Conservation (phyloP, 352 stramenopile genomes). For the Phytophthora tubulina region DNA sequence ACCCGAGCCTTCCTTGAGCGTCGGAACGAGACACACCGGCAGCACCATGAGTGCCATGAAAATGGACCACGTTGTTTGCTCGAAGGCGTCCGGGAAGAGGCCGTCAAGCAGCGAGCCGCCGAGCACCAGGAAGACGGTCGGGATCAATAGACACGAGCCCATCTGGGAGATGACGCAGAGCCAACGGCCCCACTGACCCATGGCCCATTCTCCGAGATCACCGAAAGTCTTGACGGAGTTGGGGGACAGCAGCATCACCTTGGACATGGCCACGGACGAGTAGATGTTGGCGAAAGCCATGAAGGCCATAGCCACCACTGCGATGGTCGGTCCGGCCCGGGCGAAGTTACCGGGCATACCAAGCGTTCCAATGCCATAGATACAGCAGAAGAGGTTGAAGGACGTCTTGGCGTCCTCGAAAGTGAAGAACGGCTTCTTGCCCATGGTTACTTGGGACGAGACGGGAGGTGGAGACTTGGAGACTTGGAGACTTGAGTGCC, state of each 20-base stretch:
- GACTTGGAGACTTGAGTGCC: conserved; percentile 12
- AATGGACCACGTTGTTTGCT: conserved; percentile 50
- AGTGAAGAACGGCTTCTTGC: conserved; percentile 33
- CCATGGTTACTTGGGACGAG: conserved; percentile 24
- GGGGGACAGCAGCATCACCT: conserved; percentile 33
- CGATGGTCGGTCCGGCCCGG: conserved; percentile 25
- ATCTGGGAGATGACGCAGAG: conserved; percentile 53
- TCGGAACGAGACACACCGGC: conserved; percentile 56
- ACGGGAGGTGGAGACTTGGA: neutral
- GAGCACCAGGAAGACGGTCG: conserved; percentile 62
- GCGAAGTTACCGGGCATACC: conserved; percentile 34
- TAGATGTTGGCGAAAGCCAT: conserved; percentile 40
- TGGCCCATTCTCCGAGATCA: conserved; percentile 60
- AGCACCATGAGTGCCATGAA: conserved; percentile 54
- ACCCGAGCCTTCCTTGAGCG: conserved; percentile 55
- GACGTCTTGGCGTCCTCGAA: conserved; percentile 35
- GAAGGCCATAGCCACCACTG: conserved; percentile 33
- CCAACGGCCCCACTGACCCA: conserved; percentile 54
- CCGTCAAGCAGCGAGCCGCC: conserved; percentile 52
- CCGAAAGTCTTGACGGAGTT: conserved; percentile 58
- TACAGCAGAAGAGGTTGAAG: conserved; percentile 36
- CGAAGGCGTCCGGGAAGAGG: conserved; percentile 58
- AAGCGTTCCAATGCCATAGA: conserved; percentile 33
- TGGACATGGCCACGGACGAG: conserved; percentile 39
- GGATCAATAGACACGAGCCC: conserved; percentile 50